Percentiles rank a stretch among this genome's conserved stretches.
These are phyloP conservation scores for Gracilaria gracilis DNA, from an alignment of 23 red algal genomes.

Conservation along the genomic window DNA sequence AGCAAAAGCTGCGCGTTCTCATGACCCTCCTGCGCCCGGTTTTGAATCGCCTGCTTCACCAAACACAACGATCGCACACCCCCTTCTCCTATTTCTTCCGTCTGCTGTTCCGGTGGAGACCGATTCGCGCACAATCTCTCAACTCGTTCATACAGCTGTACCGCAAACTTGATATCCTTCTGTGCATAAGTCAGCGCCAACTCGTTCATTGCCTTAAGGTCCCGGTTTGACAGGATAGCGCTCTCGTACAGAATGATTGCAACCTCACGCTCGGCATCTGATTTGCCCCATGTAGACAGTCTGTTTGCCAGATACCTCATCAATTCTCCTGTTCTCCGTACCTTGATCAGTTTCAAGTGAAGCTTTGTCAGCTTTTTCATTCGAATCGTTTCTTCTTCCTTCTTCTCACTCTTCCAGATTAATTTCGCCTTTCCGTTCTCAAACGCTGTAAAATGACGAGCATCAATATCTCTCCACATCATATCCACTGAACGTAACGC, in stretches of 20 bases:
- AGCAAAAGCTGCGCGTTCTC: constrained; percentile 15
- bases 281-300: constrained; percentile 50
- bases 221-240: constrained; percentile 57
- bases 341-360: constrained; percentile 41
- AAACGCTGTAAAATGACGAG: constrained; percentile 25
- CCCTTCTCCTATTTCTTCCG: background rate
- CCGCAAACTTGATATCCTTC: constrained; percentile 26
- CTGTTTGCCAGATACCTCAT: constrained; percentile 60
- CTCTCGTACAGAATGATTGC: constrained; percentile 61
- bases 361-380: constrained; percentile 37
- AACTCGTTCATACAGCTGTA: constrained; percentile 11
- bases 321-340: constrained; percentile 34
- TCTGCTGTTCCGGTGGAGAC: background rate
- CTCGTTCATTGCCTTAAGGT: constrained; percentile 50
- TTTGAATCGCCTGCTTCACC: constrained; percentile 8
- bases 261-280: constrained; percentile 14
- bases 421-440: constrained; percentile 19
- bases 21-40: background rate
- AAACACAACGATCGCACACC: background rate
- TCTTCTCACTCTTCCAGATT: constrained; percentile 36
- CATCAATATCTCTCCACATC: constrained; percentile 56
- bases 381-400: constrained; percentile 18
- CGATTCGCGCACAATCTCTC: background rate
- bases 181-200: constrained; percentile 14
- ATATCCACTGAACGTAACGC: constrained; percentile 44